Base-by-base conservation (phyloP, 2,329 filamentous ascomycete genomes). In the Colletotrichum salicis region DNA sequence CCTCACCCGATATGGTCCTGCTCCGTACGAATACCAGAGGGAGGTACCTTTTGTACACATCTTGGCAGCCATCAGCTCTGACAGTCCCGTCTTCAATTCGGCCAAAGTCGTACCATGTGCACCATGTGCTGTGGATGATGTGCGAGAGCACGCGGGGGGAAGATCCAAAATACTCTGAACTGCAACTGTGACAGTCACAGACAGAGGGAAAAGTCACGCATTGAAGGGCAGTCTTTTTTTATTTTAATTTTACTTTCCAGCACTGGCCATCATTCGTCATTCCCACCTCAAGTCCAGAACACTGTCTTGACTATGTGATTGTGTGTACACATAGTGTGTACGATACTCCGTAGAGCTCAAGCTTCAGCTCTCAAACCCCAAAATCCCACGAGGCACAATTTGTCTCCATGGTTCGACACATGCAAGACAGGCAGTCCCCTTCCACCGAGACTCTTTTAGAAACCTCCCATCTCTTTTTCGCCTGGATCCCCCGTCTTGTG, bases 401-500 rank as follows among this genome's bases (percentile, higher is more conserved):
- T n/a, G 10, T 48, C 19, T 48, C 19, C 41, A 48, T 48, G 41
- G 41, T n/a, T 11, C 41, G n/a, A 48, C 41, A 48, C 41, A 48
- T n/a, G 41, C 41, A 48, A 48, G 41, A 48, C 41, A 45, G 57
- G 57, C 35, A 24, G 15, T 15, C 29, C 41, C 59, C 62, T 24
- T 69, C 60, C 59, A 29, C 22, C 11, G 5, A 4, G 11, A 27
- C 27, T 22, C 19, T 68, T 56, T 48, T 57, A 63, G 58, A 51
- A 62, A 35, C 33, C 57, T 22, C 41, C 59, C 59, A 33, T 52
- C 41, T 33, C 15, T 15, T 8, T 19, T 33, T 29, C 27, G 27
- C 65, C 37, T 37, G 66, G 60, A 52, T 33, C 33, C 45, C 62
- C 62, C 24, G 24, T 45, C 15, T 31, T 58, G 22, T 48, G 35